Percentiles rank a stretch among this genome's conserved stretches.
Conservation (phyloP, 2,329 filamentous ascomycete species). For the Trichophyton schoenleinii region DNA sequence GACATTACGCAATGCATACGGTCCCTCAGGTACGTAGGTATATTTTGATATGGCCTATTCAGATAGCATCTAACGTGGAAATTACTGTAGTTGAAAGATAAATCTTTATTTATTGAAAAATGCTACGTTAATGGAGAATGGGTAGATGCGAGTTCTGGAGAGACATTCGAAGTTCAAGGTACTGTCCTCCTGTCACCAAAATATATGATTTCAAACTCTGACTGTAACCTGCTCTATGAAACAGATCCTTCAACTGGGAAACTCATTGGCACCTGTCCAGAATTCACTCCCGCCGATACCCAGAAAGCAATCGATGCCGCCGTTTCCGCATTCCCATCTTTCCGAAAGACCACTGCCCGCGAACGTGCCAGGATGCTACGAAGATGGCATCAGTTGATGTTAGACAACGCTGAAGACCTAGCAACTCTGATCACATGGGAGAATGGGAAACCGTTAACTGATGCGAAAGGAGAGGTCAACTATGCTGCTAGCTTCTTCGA, state of each 20-base stretch:
- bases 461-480: constrained; percentile 46
- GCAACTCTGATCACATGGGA: constrained; percentile 56
- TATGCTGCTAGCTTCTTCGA: constrained; percentile 50
- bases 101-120: constrained; percentile 71
- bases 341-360: constrained; percentile 48
- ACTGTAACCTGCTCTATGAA: neutral
- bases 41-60: constrained; percentile 3
- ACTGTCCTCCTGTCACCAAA: constrained; percentile 12
- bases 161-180: constrained; percentile 82
- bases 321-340: constrained; percentile 52
- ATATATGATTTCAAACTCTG: neutral
- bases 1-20: constrained; percentile 32
- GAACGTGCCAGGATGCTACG: constrained; percentile 50
- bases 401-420: constrained; percentile 53
- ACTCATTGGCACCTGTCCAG: constrained; percentile 66
- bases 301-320: constrained; percentile 76
- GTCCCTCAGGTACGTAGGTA: constrained; percentile 26
- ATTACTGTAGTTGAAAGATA: constrained; percentile 53
- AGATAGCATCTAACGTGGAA: neutral
- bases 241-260: constrained; percentile 71
- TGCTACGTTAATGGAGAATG: constrained; percentile 88
- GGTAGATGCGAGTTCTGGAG: constrained; percentile 69
- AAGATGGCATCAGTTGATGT: constrained; percentile 56
- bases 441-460: constrained; percentile 54
- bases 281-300: constrained; percentile 68